Base-by-base conservation (phyloP, 768 basidiomycete genomes). In the Suillus subluteus region DNA sequence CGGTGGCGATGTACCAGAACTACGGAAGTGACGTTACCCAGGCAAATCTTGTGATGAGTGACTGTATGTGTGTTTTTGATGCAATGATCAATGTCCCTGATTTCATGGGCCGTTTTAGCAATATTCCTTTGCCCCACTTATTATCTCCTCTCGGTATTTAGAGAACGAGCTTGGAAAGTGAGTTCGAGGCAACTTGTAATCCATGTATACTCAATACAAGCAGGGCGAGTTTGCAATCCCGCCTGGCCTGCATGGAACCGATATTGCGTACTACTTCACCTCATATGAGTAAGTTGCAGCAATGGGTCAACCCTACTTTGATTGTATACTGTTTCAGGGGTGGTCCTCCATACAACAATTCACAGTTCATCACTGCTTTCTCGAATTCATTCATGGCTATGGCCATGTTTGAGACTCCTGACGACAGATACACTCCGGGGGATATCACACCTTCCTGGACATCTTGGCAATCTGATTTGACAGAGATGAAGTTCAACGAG, bases 251-350 rank as follows among this genome's bases (percentile, higher is more conserved):
- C 76, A 77, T 58, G 81, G 74, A 40, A 52, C 73, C 2, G 83
- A 84, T 59, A 52, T 76, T 2, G 44, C 64, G 2, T 84, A 81
- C 67, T 84, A 84, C 64, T 85, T 83, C 66, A 70, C 80, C 5
- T 75, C 70, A 9, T 48, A 11, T 48, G 9, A 4, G 82, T 83
- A 68, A 63, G 80, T 44, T 56, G 59, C 21, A 32, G 30, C 16
- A 30, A 62, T 16, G 11, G 13, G 1, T 15, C 50, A n/a, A 46
- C 30, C 11, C 6, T 35, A 8, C 9, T 26, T n/a, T 30, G 40
- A 21, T 23, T 59, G 56, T 4, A 16, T n/a, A 6, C 6, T 54
- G 62, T 23, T 12, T 62, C 8, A 58, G 38, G n/a, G 6, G 6
- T 35, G 26, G 26, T 26, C 26, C 26, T 26, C 26, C 26, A 26